Conservation (phyloP, 2,329 filamentous ascomycete genomes). For the Alternaria atra region DNA sequence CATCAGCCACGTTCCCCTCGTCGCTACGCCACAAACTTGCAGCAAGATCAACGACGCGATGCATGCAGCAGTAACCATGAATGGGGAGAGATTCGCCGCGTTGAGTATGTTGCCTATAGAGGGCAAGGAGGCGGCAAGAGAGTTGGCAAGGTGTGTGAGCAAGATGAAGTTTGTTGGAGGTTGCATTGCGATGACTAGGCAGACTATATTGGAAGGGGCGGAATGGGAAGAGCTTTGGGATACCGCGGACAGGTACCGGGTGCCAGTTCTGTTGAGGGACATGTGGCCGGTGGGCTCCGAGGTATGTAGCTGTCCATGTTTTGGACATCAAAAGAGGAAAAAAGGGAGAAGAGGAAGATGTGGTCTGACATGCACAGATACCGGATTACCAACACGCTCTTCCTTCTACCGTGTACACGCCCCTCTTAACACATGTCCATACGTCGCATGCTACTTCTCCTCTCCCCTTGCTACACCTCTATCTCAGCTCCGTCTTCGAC, state of each 20-base stretch:
- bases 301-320: constrained; percentile 12
- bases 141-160: constrained; percentile 53
- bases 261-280: constrained; percentile 45
- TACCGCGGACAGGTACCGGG: constrained; percentile 51
- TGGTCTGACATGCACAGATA: constrained; percentile 15
- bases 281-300: constrained; percentile 30
- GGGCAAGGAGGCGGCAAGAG: constrained; percentile 46
- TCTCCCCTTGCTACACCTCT: constrained; percentile 61
- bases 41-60: constrained; percentile 38
- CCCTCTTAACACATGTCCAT: constrained; percentile 33
- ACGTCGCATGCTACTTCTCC: constrained; percentile 64
- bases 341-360: neutral
- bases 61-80: constrained; percentile 25
- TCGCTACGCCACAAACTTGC: constrained; percentile 25
- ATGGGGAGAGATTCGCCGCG: constrained; percentile 52
- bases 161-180: constrained; percentile 60
- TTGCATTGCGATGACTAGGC: constrained; percentile 53
- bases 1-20: constrained; percentile 38
- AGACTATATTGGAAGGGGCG: constrained; percentile 56
- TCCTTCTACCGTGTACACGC: constrained; percentile 19
- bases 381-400: constrained; percentile 23
- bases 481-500: constrained; percentile 65
- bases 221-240: constrained; percentile 57
- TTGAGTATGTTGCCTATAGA: constrained; percentile 55
- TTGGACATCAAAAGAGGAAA: neutral